Base-by-base conservation (phyloP, 2,329 filamentous ascomycete genomes). In the Trichoderma sp. region DNA sequence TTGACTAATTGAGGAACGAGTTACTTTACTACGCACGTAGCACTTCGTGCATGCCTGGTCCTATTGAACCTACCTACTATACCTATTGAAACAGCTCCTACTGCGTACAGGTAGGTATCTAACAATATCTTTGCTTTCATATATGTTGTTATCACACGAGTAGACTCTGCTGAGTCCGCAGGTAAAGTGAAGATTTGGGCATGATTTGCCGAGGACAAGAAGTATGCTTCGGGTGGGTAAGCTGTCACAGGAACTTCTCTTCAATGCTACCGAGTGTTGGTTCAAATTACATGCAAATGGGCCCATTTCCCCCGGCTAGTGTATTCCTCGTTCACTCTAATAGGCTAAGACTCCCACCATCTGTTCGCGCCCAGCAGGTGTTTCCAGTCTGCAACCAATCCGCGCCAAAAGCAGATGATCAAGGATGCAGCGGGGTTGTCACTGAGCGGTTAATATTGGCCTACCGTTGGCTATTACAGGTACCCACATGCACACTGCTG, bases 401-500 rank as follows among this genome's bases (percentile, higher is more conserved):
- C 24, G 35, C 38, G 69, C 27, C 69, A 24, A 45, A 38, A 27
- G 11, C 60, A 53, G 64, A 21, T 73, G 24, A 11, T 16, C 24
- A 72, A 38, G 53, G 33, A 63, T 33, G 11, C 35, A 9, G 56
- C 27, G 29, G 35, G 35, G 59, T 64, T 64, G 38, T 24, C 41
- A 38, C 31, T 31, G 59, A 64, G 69, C 69, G 69, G 69, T 73
- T 73, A 73, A 73, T 64, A 53, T 65, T 53, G 38, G 35, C 38
- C 41, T 64, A 35, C 27, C 35, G 69, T 73, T 73, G 69, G 69
- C 69, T 35, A 31, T n/a, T 63, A 27, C 14, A 21, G n/a, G 27
- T 50, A 62, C 41, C 60, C 60, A 45, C 38, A n/a, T 33, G 27
- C 29, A 38, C 24, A 53, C 33, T 53, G 27, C 18, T 38, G 60